phyloP scores from a whole-genome alignment of 257 asterid species.

The Coffea canephora region DNA sequence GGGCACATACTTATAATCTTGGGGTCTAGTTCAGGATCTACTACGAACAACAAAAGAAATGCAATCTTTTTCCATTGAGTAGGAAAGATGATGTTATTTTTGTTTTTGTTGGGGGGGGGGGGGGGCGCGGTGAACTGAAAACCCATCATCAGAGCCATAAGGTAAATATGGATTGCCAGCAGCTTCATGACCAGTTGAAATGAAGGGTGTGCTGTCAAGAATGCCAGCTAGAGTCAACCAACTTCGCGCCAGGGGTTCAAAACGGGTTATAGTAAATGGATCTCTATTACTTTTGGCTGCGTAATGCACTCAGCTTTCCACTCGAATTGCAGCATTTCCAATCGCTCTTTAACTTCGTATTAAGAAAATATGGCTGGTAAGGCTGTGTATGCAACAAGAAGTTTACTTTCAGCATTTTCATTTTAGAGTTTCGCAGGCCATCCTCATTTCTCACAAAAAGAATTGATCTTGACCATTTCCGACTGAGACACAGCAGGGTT shows the following conservation, averaged over 20 bases:
- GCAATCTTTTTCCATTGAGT: background rate
- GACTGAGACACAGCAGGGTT: background rate
- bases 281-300: background rate
- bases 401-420: background rate
- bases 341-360: background rate
- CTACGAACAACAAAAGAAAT: background rate
- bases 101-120: too few species aligned
- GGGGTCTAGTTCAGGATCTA: background rate
- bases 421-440: background rate
- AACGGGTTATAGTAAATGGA: background rate
- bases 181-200: too few species aligned
- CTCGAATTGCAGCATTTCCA: background rate
- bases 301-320: background rate
- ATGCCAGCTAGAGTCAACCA: background rate
- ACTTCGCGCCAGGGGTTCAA: background rate
- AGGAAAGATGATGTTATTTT: too few species aligned
- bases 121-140: too few species aligned
- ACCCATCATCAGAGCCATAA: background rate
- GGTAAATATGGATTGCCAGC: background rate
- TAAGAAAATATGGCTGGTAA: background rate
- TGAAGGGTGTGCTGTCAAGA: too few species aligned
- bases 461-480: background rate
- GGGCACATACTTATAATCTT: too few species aligned
- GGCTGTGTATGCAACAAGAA: background rate
- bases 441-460: background rate